Evolutionary conservation across 2,329 filamentous ascomycete species (phyloP), one percentile per base, ranked within the genome.

Genomic region (Neofusicoccum sp.): DNA sequence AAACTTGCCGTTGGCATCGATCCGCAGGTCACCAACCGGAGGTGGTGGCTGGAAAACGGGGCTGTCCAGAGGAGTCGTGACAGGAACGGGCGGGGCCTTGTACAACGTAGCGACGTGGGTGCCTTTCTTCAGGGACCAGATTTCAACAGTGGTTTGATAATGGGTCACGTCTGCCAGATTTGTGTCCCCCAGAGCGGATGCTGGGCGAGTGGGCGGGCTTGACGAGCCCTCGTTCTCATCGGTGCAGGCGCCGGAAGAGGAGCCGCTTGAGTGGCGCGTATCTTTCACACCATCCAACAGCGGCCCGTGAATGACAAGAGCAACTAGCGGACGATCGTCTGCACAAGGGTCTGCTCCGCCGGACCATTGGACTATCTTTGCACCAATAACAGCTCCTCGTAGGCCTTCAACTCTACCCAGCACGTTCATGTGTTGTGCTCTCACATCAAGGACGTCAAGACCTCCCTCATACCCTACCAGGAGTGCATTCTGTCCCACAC

Each of bases 71-170:
- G 87, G 78, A 62, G 84, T 78, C 68, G 82, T 80, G 67, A 90
- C 74, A 48, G 85, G 77, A 58, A 86, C 79, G 70, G 85, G 80
- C 53, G 89, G 84, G 44, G 88, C 86, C 67, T 87, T 84, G 63
- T 96, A 87, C 7, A 98, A 79, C 0, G 90, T 89, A 28, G 87
- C 84, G 59, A 97, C 76, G 60, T 85, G 84, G 63, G 84, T 82
- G 67, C 87, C 87, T n/a, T 87, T 90, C 66, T 84, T 86, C 62
- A 98, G 78, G 1, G 93, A 97, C 74, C 93, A 96, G 0, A 98
- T 80, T 67, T 97, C 91, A 5, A 96, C 91, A 0, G 89, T 88
- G 0, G 93, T 97, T 74, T 96, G 92, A 69, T 93, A 96, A 48
- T 82, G 82, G 53, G 85, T 83, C 62, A 87, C 79, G 44, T 69